These are phyloP conservation scores for Leccinellum luteum DNA, from an alignment of 768 basidiomycete genomes.

Conservation along the genomic window DNA sequence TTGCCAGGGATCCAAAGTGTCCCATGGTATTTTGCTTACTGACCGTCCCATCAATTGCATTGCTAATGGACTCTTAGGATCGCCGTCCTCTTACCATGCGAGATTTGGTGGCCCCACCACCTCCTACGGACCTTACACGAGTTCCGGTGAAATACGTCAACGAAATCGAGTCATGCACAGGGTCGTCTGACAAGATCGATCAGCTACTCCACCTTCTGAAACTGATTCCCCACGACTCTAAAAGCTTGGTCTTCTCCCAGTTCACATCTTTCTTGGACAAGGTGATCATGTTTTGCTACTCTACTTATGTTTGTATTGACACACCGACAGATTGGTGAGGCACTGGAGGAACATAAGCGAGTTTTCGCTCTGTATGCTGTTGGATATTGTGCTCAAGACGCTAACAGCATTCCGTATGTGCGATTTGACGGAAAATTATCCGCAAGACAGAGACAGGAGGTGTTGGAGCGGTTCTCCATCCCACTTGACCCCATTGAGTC, in stretches of 20 bases:
- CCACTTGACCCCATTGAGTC: constrained; percentile 46
- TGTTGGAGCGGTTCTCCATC: constrained; percentile 70
- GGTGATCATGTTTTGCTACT: constrained; percentile 33
- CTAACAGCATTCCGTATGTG: constrained; percentile 63
- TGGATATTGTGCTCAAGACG: constrained; percentile 2
- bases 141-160: constrained; percentile 42
- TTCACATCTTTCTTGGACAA: constrained; percentile 86
- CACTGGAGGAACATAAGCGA: constrained; percentile 63
- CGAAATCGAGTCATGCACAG: constrained; percentile 40
- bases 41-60: neutral
- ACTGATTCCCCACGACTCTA: constrained; percentile 66
- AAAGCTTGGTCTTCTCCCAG: constrained; percentile 87
- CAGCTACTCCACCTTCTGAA: constrained; percentile 72
- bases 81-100: constrained; percentile 55
- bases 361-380: constrained; percentile 10
- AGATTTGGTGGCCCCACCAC: constrained; percentile 61
- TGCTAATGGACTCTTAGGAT: constrained; percentile 46
- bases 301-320: neutral
- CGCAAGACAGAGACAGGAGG: constrained; percentile 74
- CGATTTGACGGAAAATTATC: constrained; percentile 88
- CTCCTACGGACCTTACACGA: constrained; percentile 70
- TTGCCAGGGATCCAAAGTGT: constrained; percentile 71
- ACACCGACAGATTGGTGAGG: constrained; percentile 62
- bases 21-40: constrained; percentile 59
- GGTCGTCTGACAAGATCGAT: constrained; percentile 83